phyloP scores from a whole-genome alignment of 2,329 filamentous ascomycete species.

The Drechmeria coniospora region DNA sequence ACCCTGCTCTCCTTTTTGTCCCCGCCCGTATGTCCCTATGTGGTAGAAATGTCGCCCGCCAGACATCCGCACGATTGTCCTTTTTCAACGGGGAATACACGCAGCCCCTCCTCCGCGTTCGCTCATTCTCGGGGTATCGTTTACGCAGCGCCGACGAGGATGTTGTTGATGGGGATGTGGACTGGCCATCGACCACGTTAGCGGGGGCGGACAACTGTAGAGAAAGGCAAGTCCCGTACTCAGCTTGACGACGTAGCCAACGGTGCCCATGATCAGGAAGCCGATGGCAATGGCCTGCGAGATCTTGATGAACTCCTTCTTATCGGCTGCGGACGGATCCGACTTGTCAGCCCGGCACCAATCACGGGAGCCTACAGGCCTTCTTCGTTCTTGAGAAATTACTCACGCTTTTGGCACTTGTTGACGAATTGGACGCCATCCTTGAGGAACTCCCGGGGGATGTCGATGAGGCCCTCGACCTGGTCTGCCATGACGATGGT shows the following conservation, averaged over 20 bases:
- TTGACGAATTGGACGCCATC: constrained; percentile 48
- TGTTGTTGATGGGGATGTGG: constrained; percentile 56
- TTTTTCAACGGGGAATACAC: too few species aligned
- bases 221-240: constrained; percentile 28
- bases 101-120: too few species aligned
- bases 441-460: constrained; percentile 48
- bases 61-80: too few species aligned
- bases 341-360: background rate
- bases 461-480: constrained; percentile 54
- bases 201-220: constrained; percentile 1
- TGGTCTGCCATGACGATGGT: constrained; percentile 42
- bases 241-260: constrained; percentile 56
- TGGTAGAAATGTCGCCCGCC: too few species aligned
- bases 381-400: background rate
- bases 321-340: constrained; percentile 17
- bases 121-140: too few species aligned
- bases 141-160: constrained; percentile 52
- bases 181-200: too few species aligned
- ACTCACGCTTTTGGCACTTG: constrained; percentile 46
- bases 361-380: too few species aligned
- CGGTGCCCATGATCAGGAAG: constrained; percentile 55
- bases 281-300: constrained; percentile 50
- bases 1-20: too few species aligned
- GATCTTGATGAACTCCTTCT: constrained; percentile 27
- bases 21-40: too few species aligned